Evolutionary conservation across 495 filamentous ascomycete genomes (phyloP).

Genomic region (Penicillium arizonense): DNA sequence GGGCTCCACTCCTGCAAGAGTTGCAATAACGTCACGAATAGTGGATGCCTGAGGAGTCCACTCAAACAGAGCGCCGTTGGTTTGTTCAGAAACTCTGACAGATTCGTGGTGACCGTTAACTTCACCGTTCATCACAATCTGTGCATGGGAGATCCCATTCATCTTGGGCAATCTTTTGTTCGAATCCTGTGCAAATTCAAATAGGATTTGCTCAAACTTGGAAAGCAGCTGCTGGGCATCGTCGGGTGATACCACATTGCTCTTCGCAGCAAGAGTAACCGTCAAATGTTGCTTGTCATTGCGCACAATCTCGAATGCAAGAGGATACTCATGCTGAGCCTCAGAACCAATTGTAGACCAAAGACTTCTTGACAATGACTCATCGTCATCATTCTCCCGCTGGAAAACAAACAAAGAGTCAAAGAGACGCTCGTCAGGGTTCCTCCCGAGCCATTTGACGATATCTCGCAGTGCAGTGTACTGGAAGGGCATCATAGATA

Average conservation of each 20-base stretch:
- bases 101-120: not conserved
- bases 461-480: constrained; percentile 45
- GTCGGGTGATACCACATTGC: constrained; percentile 14
- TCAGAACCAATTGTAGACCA: constrained; percentile 55
- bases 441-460: constrained; percentile 40
- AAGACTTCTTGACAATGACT: constrained; percentile 28
- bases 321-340: constrained; percentile 63
- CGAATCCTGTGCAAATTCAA: constrained; percentile 21
- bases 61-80: constrained; percentile 30
- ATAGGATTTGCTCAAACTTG: constrained; percentile 24
- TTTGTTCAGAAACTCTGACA: not conserved
- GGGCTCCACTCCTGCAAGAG: constrained; percentile 51
- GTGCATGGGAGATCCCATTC: constrained; percentile 3
- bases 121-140: constrained; percentile 1
- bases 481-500: constrained; percentile 43
- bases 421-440: constrained; percentile 39
- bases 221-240: constrained; percentile 20
- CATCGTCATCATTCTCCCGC: constrained; percentile 26
- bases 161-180: constrained; percentile 14
- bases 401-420: constrained; percentile 64
- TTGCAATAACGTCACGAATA: constrained; percentile 59
- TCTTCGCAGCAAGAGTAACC: constrained; percentile 52
- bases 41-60: constrained; percentile 52
- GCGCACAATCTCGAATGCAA: constrained; percentile 71
- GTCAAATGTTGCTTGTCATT: constrained; percentile 39